Evolutionary conservation across 2,329 filamentous ascomycete genomes (phyloP).

Genomic region (Aspergillus transmontanensis): DNA sequence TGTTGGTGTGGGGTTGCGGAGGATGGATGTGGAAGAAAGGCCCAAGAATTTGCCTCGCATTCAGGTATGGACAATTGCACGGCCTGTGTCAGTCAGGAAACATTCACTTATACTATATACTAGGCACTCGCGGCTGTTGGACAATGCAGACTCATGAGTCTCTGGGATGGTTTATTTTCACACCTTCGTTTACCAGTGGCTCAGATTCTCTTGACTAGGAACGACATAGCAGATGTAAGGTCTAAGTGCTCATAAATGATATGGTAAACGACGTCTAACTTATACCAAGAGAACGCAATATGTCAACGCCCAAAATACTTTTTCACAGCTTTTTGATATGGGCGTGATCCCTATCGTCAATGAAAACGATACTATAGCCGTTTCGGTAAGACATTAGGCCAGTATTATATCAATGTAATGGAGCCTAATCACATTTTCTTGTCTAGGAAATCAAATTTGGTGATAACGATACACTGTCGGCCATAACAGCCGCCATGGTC

Average conservation of each 20-base stretch:
- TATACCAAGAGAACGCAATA: constrained; percentile 76
- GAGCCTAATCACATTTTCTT: constrained; percentile 4
- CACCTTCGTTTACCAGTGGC: constrained; percentile 89
- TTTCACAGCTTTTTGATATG: constrained; percentile 86
- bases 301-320: constrained; percentile 93
- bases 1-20: constrained; percentile 87
- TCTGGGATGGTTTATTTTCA: constrained; percentile 91
- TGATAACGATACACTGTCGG: constrained; percentile 96
- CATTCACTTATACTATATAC: neutral
- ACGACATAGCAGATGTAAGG: constrained; percentile 89
- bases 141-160: constrained; percentile 89
- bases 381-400: constrained; percentile 60
- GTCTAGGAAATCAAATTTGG: constrained; percentile 91
- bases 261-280: constrained; percentile 15
- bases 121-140: constrained; percentile 91
- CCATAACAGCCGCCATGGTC: constrained; percentile 96
- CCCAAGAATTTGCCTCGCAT: constrained; percentile 89
- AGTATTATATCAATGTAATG: neutral
- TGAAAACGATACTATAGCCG: constrained; percentile 95
- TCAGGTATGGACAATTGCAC: constrained; percentile 58
- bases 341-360: constrained; percentile 98
- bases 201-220: constrained; percentile 90
- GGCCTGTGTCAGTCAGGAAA: neutral
- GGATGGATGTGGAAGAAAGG: constrained; percentile 84
- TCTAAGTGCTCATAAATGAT: neutral